Conservation (phyloP, 2,329 filamentous ascomycete species). For the Hypoxylon rubiginosum region DNA sequence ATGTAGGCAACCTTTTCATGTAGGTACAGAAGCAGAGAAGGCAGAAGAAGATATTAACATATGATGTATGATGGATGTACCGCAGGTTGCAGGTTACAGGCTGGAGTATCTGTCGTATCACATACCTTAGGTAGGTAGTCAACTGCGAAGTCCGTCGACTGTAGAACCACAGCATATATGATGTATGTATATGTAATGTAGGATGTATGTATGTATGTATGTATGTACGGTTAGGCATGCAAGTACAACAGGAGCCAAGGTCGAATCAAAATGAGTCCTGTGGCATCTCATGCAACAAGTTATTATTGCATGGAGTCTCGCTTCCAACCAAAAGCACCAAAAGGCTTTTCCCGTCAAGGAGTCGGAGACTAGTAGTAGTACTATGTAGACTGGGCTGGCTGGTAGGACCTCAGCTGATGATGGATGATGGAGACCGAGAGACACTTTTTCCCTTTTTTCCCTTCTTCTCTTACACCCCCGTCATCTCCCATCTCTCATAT, state of each 20-base stretch:
- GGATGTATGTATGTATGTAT: background rate
- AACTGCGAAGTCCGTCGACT: background rate
- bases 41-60: no score
- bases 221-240: background rate
- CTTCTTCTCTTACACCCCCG: slow-evolving; percentile 3
- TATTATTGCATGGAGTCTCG: background rate
- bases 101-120: no score
- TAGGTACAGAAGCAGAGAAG: no score
- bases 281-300: background rate
- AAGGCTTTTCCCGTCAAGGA: slow-evolving; percentile 9
- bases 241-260: background rate
- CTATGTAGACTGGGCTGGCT: no score
- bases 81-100: no score
- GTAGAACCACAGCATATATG: background rate
- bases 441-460: slow-evolving; percentile 6
- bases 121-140: no score
- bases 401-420: slow-evolving; percentile 41
- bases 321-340: background rate
- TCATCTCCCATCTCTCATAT: no score
- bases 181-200: background rate
- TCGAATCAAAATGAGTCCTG: background rate
- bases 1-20: no score
- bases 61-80: no score
- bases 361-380: background rate
- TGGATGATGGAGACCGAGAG: no score